Evolutionary conservation across 2,329 filamentous ascomycete species (phyloP), one percentile per base, ranked within the genome.

Genomic region (Diaporthe aspalathi): DNA sequence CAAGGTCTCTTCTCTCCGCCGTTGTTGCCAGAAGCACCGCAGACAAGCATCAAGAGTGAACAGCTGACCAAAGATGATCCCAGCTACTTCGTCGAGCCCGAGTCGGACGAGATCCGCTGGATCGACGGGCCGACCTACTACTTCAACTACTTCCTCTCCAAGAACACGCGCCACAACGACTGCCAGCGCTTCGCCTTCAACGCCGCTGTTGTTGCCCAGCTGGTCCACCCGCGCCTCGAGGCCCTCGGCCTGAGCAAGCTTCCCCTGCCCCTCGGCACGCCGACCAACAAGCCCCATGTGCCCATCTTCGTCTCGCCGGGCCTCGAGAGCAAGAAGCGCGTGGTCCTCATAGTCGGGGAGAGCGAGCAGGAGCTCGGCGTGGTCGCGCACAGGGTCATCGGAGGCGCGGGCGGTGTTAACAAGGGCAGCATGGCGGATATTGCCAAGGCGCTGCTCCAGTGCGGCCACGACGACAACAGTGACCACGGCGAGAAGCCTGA

Each of bases 281-380:
- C 79, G 0, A 9, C 72, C 2, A 76, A 79, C 0, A 81, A 88
- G 8, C 90, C 90, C 0, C 89, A 94, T 73, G 83, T 94, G 8
- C 90, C 91, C 0, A 93, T 98, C 75, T 88, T 95, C 71, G 82
- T 88, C 40, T 85, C 80, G 9, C 74, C 82, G 8, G 84, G 90
- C 72, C 79, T 96, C 3, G 76, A 80, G 27, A 79, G 79, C 12
- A 88, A 88, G 69, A 84, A 87, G 57, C 91, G 92, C 50, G 82
- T 97, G 20, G 83, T 97, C 27, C 81, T 97, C 56, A 81, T 97
- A 67, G 88, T 97, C 76, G 93, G 94, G 70, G 92, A 96, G 75
- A 83, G 88, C 1, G 79, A 79, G 3, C 91, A 95, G 76, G 91
- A 95, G 67, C 85, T 97, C 0, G 94, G 93, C 0, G 82, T 95